Evolutionary conservation across 2,329 filamentous ascomycete genomes (phyloP), one percentile per base, ranked within the genome.

Genomic region (Magnaporthiopsis rhizophila): DNA sequence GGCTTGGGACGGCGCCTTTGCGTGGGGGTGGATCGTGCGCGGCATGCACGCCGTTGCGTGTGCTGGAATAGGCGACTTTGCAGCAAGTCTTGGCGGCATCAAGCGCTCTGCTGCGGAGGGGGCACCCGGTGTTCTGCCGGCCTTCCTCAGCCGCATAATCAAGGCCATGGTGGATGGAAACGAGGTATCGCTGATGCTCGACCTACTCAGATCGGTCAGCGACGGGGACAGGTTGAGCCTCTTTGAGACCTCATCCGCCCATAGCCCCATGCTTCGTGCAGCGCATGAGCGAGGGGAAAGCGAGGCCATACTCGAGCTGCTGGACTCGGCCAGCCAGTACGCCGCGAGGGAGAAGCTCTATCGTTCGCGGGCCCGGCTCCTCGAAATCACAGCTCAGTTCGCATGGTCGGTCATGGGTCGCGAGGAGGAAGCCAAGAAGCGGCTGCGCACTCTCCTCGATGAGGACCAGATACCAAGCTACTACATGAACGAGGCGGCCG

Each of bases 401-500:
- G 58, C 64, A 1, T 58, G 58, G 2, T 3, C 26, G 6, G 61
- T 38, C 30, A 32, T 65, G n/a, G 61, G 38, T 9, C 62, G 63
- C 28, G 57, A 24, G 9, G 62, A 58, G 6, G 57, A 12, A 21
- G 64, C 62, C 26, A 61, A 58, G n/a, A 15, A 45, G 12, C 50
- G 26, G 26, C 64, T 63, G 30, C 50, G 58, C 28, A 38, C 36
- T 9, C 32, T 65, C n/a, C 53, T 63, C 28, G 45, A 26, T 15
- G 61, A 65, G 26, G 45, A 58, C 0, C 32, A 32, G 4, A 36
- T 36, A 13, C 26, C 34, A 21, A 21, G n/a, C 58, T 15, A 45
- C 18, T 45, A 36, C 45, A 38, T 59, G 34, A 3, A 12, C 26
- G 32, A 58, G 21, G 58, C 34, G 7, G n/a, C 34, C 11, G 4